Percentiles rank a stretch among this genome's conserved stretches.
These are phyloP conservation scores for Secale cereale DNA, from an alignment of 176 grass and related monocot genomes.

Conservation along the genomic window DNA sequence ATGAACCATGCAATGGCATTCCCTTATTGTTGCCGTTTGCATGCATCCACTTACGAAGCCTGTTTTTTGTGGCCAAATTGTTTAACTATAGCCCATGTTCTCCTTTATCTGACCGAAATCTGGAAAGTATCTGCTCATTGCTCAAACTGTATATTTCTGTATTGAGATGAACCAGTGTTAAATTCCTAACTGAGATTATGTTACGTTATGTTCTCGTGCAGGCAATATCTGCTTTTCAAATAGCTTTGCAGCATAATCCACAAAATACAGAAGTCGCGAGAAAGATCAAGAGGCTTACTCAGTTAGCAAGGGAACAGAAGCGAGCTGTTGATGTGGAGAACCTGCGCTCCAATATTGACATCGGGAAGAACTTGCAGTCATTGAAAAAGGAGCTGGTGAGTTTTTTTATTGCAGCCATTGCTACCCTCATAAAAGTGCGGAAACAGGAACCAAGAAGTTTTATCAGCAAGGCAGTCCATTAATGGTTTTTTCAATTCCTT, in stretches of 20 bases:
- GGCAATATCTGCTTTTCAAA: conserved; percentile 76
- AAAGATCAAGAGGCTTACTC: conserved; percentile 88
- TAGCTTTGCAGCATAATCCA: conserved; percentile 86
- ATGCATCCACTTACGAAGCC: not conserved
- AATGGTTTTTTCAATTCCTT: not conserved
- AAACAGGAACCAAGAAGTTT: not conserved
- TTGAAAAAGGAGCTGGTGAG: conserved; percentile 82
- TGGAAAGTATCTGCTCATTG: not conserved
- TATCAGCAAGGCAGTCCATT: not conserved
- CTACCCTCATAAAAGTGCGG: not conserved
- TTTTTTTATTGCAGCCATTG: conserved; percentile 16
- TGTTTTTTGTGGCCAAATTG: conserved; percentile 1
- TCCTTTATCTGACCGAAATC: not conserved
- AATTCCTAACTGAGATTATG: not conserved
- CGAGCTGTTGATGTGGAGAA: conserved; percentile 66
- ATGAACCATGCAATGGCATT: not conserved
- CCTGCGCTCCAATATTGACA: conserved; percentile 65
- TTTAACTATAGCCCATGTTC: not conserved
- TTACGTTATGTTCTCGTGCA: conserved; percentile 23
- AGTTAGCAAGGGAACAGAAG: conserved; percentile 82
- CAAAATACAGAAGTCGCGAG: conserved; percentile 80
- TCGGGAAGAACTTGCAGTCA: conserved; percentile 60
- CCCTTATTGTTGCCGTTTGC: not conserved
- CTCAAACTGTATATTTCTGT: not conserved
- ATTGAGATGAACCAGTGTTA: not conserved